A percentile compares a stretch with the other conserved stretches of the same genome.
phyloP scores from a whole-genome alignment of 805 yeast genomes.

The Schwanniomyces yamadae region DNA sequence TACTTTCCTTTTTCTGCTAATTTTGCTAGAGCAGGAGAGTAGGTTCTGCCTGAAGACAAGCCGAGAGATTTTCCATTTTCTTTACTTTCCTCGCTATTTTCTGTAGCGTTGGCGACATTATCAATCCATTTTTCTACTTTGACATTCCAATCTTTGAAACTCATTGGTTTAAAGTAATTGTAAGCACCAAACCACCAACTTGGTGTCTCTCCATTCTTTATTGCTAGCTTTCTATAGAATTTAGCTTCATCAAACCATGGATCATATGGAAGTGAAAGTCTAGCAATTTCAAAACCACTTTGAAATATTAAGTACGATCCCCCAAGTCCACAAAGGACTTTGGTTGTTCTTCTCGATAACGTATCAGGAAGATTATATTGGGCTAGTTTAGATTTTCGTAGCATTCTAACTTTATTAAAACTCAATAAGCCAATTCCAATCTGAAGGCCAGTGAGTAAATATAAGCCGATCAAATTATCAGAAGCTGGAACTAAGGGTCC shows the following conservation, averaged over 20 bases:
- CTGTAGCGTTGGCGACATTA: conserved; percentile 12
- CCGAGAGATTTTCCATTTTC: neutral
- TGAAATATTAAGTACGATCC: conserved; percentile 53
- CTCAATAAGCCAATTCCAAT: conserved; percentile 44
- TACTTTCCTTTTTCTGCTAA: conserved; percentile 23
- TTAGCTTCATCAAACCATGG: conserved; percentile 75
- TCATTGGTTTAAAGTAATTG: conserved; percentile 54
- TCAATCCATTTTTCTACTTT: conserved; percentile 21
- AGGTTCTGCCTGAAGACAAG: neutral
- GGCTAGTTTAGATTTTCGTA: conserved; percentile 12
- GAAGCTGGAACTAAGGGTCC: conserved; percentile 76
- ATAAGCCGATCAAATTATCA: conserved; percentile 57
- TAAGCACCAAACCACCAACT: conserved; percentile 70
- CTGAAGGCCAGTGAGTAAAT: conserved; percentile 53
- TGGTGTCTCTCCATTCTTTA: conserved; percentile 46
- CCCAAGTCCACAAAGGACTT: conserved; percentile 13
- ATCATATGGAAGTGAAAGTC: conserved; percentile 50
- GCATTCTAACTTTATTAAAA: conserved; percentile 17
- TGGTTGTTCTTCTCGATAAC: conserved; percentile 11
- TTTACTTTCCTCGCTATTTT: neutral
- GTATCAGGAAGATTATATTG: conserved; percentile 12
- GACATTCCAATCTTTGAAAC: conserved; percentile 32
- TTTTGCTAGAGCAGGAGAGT: conserved; percentile 10
- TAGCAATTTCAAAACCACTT: conserved; percentile 54
- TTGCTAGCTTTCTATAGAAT: conserved; percentile 50